Conservation (phyloP, 371 early-diverging fungal species). For the Aphelidium insulamus region DNA sequence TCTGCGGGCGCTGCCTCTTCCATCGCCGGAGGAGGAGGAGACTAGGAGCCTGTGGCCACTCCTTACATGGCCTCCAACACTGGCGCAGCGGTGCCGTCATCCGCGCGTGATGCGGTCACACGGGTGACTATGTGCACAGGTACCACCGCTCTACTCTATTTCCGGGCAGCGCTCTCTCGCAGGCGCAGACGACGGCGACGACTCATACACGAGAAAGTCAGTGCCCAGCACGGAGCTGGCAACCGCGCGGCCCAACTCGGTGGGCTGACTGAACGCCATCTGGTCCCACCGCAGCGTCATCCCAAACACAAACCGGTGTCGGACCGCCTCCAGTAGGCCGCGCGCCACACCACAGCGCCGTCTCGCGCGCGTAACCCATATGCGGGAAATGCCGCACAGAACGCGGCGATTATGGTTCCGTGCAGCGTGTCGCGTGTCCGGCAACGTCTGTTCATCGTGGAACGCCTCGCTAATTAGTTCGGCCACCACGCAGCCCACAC, state of each 20-base stretch:
- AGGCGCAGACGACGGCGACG: no score
- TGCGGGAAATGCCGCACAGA: constrained; percentile 23
- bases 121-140: no score
- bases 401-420: not conserved
- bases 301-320: constrained; percentile 12
- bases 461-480: constrained; percentile 10
- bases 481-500: constrained; percentile 17
- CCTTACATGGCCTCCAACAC: no score
- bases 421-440: no score
- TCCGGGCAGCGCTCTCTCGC: no score
- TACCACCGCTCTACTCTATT: no score
- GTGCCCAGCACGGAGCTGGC: constrained; percentile 6
- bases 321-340: constrained; percentile 11
- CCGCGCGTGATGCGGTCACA: no score
- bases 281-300: constrained; percentile 4
- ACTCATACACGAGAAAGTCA: constrained; percentile 11
- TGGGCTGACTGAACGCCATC: constrained; percentile 22
- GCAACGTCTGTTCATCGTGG: not conserved
- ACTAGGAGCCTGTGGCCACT: no score
- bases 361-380: constrained; percentile 18
- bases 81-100: no score
- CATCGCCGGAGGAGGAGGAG: no score
- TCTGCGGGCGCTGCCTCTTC: no score
- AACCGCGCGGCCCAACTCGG: constrained; percentile 9
- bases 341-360: constrained; percentile 15